These are phyloP conservation scores for Leonotis leonurus DNA, from an alignment of 257 asterid genomes.

Conservation along the genomic window DNA sequence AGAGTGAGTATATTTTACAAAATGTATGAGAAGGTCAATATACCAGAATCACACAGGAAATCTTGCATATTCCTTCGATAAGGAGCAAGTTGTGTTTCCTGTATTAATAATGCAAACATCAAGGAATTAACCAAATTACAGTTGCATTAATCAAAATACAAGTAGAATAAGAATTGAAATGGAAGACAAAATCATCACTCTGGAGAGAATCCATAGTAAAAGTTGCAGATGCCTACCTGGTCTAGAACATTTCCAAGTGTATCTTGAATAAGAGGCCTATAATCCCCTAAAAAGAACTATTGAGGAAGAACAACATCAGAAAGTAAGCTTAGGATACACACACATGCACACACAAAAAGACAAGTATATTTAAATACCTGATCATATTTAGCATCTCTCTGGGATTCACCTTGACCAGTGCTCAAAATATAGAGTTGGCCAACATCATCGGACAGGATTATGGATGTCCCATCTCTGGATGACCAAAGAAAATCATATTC, in stretches of 20 bases:
- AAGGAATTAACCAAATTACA: slow-evolving; percentile 12
- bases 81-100: slow-evolving; percentile 97
- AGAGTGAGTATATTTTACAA: neutral
- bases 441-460: slow-evolving; percentile 91
- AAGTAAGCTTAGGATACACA: slow-evolving; percentile 8
- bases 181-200: slow-evolving; percentile 7
- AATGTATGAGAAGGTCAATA: neutral
- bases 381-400: slow-evolving; percentile 83
- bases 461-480: slow-evolving; percentile 94
- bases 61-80: slow-evolving; percentile 95
- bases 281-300: slow-evolving; percentile 96
- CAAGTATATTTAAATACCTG: slow-evolving; percentile 44
- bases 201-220: neutral
- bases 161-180: neutral
- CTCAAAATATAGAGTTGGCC: slow-evolving; percentile 81
- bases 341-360: neutral
- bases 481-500: slow-evolving; percentile 18
- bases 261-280: slow-evolving; percentile 92
- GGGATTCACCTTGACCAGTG: slow-evolving; percentile 97
- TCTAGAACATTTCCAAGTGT: slow-evolving; percentile 92
- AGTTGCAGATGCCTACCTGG: slow-evolving; percentile 49
- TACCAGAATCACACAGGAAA: slow-evolving; percentile 97
- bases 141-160: slow-evolving; percentile 9
- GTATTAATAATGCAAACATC: slow-evolving; percentile 20
- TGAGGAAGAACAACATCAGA: slow-evolving; percentile 23